Base-by-base conservation (phyloP, 345 rosid species). In the Linum usitatissimum region DNA sequence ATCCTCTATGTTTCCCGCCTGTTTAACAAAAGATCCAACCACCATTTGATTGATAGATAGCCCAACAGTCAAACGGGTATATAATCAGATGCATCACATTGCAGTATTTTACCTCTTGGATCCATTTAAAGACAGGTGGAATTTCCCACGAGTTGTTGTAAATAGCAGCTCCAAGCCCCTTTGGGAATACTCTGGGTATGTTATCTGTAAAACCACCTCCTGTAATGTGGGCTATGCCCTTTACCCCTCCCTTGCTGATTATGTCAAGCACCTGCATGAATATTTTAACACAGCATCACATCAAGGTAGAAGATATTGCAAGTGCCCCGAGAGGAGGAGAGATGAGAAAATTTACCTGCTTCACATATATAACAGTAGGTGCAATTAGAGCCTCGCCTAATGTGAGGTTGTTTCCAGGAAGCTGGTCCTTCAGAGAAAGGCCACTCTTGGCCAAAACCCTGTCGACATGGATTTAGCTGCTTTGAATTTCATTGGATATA, bases 191-290 rank as follows among this genome's bases (percentile, higher is more conserved):
- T 51, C 97, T 77, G 15, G 95, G 96, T 42, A 87, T 87, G 70
- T 90, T 90, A 70, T 93, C 96, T 0, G 97, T 90, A 68, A 93
- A 86, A 56, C 96, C 96, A 66, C 99, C 99, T 38, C 96, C 97
- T 5, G 97, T 93, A 53, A 87, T 80, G 72, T 87, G 96, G 36
- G 97, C 96, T 70, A 90, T 67, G 42, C 97, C 95, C 71, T 87
- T 93, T 42, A 90, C 91, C 39, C 95, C 97, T 72, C 96, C 97
- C 73, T 74, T 79, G 64, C 80, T 75, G 53, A 86, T 84, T 53
- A 90, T 31, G 73, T 87, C 94, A 49, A 90, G 86, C 62, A 90
- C 96, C 96, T 91, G 20, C 38, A 60, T 2, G 23, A 19, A 48
- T 36, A 61, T 61, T 18, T 61, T 28, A 20, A 48, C 9, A 14